Conservation (phyloP, 2,329 filamentous ascomycete species). For the Venturia effusa region DNA sequence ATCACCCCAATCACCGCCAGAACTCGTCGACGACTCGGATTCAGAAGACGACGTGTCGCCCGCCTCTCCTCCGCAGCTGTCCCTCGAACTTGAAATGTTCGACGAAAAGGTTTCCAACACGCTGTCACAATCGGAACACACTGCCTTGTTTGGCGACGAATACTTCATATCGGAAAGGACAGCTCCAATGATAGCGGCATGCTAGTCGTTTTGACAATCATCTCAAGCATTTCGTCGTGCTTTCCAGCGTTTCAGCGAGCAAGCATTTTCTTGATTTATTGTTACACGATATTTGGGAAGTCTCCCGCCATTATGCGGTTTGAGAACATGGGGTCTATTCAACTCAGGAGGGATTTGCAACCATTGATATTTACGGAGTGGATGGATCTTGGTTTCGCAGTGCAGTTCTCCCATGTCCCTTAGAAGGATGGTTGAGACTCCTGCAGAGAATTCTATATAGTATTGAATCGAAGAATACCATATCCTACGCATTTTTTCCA, state of each 20-base stretch:
- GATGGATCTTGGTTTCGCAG: background rate
- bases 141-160: slow-evolving; percentile 26
- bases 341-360: background rate
- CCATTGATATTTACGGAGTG: background rate
- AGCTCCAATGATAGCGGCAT: slow-evolving; percentile 29
- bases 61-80: slow-evolving; percentile 32
- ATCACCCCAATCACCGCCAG: slow-evolving; percentile 33
- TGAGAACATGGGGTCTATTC: background rate
- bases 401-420: slow-evolving; percentile 3
- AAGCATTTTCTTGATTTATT: background rate
- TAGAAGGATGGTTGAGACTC: slow-evolving; percentile 5
- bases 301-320: background rate
- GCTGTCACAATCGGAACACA: slow-evolving; percentile 20
- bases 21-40: slow-evolving; percentile 38
- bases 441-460: background rate
- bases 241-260: slow-evolving; percentile 11
- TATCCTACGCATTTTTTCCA: background rate
- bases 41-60: slow-evolving; percentile 39
- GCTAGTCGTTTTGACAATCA: slow-evolving; percentile 15
- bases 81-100: slow-evolving; percentile 36
- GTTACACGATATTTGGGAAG: background rate
- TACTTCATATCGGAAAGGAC: slow-evolving; percentile 31
- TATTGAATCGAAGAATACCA: background rate
- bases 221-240: slow-evolving; percentile 7
- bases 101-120: slow-evolving; percentile 28